Evolutionary conservation across 1,139 yeast genomes (phyloP).

Genomic region (Candida glucosophila): DNA sequence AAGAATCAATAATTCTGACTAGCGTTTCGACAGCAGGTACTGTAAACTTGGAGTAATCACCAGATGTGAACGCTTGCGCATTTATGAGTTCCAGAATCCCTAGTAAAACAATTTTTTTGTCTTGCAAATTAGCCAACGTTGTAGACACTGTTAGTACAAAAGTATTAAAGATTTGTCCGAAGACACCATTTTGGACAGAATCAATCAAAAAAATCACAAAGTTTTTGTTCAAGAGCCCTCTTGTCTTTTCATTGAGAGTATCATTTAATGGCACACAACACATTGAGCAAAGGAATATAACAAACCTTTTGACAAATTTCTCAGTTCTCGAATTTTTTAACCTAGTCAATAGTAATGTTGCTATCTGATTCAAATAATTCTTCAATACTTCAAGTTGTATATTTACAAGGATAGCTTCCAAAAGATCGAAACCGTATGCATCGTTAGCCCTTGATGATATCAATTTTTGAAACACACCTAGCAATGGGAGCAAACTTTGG

Average conservation of each 20-base stretch:
- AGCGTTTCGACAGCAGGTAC: conserved; percentile 45
- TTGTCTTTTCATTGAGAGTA: conserved; percentile 9
- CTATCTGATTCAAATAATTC: conserved; percentile 63
- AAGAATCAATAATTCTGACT: conserved; percentile 33
- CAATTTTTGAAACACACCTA: conserved; percentile 95
- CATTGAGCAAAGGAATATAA: conserved; percentile 54
- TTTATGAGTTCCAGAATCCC: conserved; percentile 57
- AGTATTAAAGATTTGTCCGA: conserved; percentile 53
- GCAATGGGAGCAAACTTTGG: conserved; percentile 59
- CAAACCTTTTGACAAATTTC: conserved; percentile 65
- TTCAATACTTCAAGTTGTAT: conserved; percentile 44
- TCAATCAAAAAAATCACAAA: conserved; percentile 53
- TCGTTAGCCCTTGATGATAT: conserved; percentile 82
- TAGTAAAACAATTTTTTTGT: conserved; percentile 65
- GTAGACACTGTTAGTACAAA: conserved; percentile 64
- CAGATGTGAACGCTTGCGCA: conserved; percentile 15
- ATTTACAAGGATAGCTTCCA: conserved; percentile 58
- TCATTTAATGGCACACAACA: conserved; percentile 28
- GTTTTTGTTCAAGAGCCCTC: conserved; percentile 28
- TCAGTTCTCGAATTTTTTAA: conserved; percentile 78
- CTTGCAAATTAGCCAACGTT: conserved; percentile 58
- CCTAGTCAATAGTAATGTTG: conserved; percentile 68
- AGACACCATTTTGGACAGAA: conserved; percentile 53
- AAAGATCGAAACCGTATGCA: conserved; percentile 70
- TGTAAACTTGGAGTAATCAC: conserved; percentile 35